Conservation (phyloP, 345 rosid genomes). For the Hibiscus mutabilis region DNA sequence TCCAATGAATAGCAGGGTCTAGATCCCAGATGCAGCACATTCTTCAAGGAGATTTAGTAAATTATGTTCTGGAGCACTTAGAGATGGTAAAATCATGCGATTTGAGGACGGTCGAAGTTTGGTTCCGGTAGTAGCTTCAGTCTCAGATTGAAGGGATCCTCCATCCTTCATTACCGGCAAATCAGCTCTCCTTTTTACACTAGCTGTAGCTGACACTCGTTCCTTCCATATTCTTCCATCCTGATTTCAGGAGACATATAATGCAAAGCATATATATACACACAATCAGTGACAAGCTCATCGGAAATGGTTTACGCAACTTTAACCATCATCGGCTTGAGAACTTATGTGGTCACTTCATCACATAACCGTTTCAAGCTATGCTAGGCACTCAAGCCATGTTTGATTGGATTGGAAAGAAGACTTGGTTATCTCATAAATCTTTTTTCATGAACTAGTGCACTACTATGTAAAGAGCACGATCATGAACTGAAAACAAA, state of each 20-base stretch:
- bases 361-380: no score
- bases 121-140: slow-evolving; percentile 16
- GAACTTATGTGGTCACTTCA: no score
- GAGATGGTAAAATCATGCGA: slow-evolving; percentile 69
- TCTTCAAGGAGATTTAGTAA: slow-evolving; percentile 62
- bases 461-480: no score
- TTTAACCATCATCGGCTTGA: no score
- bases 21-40: slow-evolving; percentile 25
- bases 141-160: slow-evolving; percentile 32
- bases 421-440: no score
- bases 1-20: neutral
- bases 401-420: no score
- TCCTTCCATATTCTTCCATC: slow-evolving; percentile 97
- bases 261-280: neutral
- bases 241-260: slow-evolving; percentile 26
- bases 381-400: no score
- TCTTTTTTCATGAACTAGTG: no score
- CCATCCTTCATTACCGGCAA: slow-evolving; percentile 59
- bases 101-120: slow-evolving; percentile 35
- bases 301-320: neutral
- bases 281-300: no score
- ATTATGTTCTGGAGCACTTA: slow-evolving; percentile 50
- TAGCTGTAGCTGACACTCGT: slow-evolving; percentile 45
- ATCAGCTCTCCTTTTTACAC: slow-evolving; percentile 50
- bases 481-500: neutral